Evolutionary conservation across 192 early-diverging fungal species (phyloP), one percentile per base, ranked within the genome.

Genomic region (Coemansia sp.): DNA sequence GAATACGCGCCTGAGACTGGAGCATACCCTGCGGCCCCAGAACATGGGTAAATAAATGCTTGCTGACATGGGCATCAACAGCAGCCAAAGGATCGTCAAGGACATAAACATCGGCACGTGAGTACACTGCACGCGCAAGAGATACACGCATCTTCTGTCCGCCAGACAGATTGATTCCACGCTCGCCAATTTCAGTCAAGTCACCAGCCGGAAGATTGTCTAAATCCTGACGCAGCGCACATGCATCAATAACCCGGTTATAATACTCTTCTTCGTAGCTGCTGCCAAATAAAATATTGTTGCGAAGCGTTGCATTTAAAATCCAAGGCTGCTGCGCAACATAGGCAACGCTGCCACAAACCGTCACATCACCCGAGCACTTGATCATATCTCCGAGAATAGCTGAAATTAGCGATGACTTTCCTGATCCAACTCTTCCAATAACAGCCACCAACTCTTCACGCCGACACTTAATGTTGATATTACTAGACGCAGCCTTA

Each of bases 151-250:
- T 44, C 38, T 44, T 44, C 38, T 44, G 38, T 9, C 38, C 38
- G 16, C 38, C 38, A 0, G 38, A 44, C 38, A 44, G 16, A 16
- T 9, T 44, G 38, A 44, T 16, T 1, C 38, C 38, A 9, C 16
- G 10, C 12, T 44, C 38, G 14, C 38, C 38, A 3, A 44, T 44
- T 16, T 44, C 38, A 44, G 38, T 44, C 38, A 44, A 16, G 76
- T 99, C 97, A 10, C 95, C 95, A 19, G 84, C 89, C 12, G 88
- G 79, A 53, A 98, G 71, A 16, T 94, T 91, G 18, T 87, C 88
- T 34, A 99, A 79, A 83, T 99, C 97, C n/a, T 83, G 84, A 25
- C 78, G 84, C 32, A 99, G 81, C n/a, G 90, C 88, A 74, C 97
- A 99, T 21, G 91, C 91, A 22, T 85, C 82, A 58, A 99, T 74